These are phyloP conservation scores for Neostapfia colusana DNA, from an alignment of 176 grass and related monocot genomes.

Conservation along the genomic window DNA sequence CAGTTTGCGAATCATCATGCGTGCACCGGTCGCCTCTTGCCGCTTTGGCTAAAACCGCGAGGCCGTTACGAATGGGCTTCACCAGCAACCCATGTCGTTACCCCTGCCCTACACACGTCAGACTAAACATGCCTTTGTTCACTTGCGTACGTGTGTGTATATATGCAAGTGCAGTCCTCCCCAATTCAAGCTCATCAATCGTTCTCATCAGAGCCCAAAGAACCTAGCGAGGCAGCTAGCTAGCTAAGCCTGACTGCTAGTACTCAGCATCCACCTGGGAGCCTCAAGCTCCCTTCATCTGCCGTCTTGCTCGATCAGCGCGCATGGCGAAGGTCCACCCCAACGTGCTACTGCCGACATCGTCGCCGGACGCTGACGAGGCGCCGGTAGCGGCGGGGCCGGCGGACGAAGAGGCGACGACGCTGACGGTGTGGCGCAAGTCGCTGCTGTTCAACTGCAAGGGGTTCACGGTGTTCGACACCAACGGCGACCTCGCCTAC, in stretches of 20 bases:
- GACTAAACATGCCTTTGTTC: constrained; percentile 43
- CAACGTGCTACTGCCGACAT: constrained; percentile 20
- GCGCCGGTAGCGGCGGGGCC: background rate
- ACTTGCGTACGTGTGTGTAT: constrained; percentile 13
- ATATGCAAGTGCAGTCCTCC: constrained; percentile 9
- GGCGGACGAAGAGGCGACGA: background rate
- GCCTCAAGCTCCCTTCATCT: background rate
- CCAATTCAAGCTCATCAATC: background rate
- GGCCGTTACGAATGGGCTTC: background rate
- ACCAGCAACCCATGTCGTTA: constrained; percentile 46
- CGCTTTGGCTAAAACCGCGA: constrained; percentile 22
- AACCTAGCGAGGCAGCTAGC: constrained; percentile 25
- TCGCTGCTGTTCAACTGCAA: constrained; percentile 78
- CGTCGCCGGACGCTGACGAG: background rate
- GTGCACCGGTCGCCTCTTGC: background rate
- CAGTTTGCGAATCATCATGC: constrained; percentile 5
- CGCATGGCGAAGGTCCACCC: constrained; percentile 72
- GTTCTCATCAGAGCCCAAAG: background rate
- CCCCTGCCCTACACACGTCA: constrained; percentile 27
- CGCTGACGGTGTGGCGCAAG: constrained; percentile 82
- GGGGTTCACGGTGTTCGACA: constrained; percentile 82
- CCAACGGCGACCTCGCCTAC: constrained; percentile 67
- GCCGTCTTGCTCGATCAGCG: background rate
- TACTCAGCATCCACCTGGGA: constrained; percentile 13
- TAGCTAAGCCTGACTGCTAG: constrained; percentile 8